Percentiles rank a stretch among this genome's conserved stretches.
These are phyloP conservation scores for Omphalea diandra DNA, from an alignment of 441 rosid genomes.

Conservation along the genomic window DNA sequence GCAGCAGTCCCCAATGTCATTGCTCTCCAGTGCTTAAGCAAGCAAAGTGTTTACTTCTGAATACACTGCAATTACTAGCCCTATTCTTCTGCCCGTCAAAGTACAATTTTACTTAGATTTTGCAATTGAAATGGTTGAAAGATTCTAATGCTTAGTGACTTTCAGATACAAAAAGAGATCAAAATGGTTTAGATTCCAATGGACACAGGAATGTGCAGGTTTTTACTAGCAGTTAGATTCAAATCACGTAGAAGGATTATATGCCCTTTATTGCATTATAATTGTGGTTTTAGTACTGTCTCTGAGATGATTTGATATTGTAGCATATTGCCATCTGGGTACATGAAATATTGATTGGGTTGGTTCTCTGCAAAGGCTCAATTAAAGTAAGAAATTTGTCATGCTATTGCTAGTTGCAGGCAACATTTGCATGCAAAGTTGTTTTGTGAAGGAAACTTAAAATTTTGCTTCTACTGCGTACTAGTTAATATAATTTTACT, in stretches of 20 bases:
- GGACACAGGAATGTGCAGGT: neutral
- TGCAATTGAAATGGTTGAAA: neutral
- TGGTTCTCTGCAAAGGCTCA: neutral
- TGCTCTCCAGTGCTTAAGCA: too few species aligned
- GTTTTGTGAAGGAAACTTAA: neutral
- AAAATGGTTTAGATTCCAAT: neutral
- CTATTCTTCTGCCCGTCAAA: neutral
- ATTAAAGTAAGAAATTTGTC: neutral
- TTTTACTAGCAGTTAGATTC: neutral
- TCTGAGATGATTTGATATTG: neutral
- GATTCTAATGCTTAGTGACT: neutral
- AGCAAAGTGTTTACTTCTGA: too few species aligned
- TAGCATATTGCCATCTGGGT: neutral
- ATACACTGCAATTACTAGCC: neutral
- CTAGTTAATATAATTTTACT: slow-evolving; percentile 1
- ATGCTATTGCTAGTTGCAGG: neutral
- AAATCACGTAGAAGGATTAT: neutral
- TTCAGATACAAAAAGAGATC: neutral
- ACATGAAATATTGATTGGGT: neutral
- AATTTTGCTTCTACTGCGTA: neutral
- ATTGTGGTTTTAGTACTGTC: neutral
- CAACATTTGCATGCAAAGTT: neutral
- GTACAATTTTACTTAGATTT: neutral
- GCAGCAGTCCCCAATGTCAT: too few species aligned
- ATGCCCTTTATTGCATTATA: neutral